Evolutionary conservation across 1,284 basidiomycete genomes (phyloP).

Genomic region (Rhodotorula sp.): DNA sequence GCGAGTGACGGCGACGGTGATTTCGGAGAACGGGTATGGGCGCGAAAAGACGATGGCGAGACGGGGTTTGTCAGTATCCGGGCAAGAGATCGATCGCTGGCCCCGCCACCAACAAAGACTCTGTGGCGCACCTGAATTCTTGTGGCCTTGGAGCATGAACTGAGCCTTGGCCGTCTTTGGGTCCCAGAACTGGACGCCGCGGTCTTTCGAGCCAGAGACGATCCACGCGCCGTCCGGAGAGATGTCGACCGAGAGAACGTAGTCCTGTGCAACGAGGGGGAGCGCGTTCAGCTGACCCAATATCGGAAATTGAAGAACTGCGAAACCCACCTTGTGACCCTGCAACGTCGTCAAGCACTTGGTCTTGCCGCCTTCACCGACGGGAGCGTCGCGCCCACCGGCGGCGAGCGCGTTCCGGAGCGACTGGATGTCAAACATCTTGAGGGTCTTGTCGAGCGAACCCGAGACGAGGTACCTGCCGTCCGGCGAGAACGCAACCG

Average conservation of each 20-base stretch:
- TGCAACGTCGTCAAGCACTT: conserved; percentile 72
- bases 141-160: conserved; percentile 83
- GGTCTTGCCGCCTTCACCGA: conserved; percentile 48
- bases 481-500: conserved; percentile 82
- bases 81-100: no score
- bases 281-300: neutral
- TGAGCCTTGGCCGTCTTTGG: conserved; percentile 70
- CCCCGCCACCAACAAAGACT: no score
- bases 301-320: neutral
- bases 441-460: conserved; percentile 80
- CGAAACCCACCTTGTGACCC: conserved; percentile 73
- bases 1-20: neutral
- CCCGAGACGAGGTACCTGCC: conserved; percentile 74
- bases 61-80: no score
- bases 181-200: conserved; percentile 87
- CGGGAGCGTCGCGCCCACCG: conserved; percentile 40
- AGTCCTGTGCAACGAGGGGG: conserved; percentile 60
- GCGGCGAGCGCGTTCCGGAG: conserved; percentile 50
- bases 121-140: conserved; percentile 65
- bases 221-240: conserved; percentile 84
- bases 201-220: conserved; percentile 86
- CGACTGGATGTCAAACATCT: conserved; percentile 76
- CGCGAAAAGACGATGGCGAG: no score
- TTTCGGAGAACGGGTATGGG: no score
- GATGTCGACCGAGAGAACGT: conserved; percentile 74